Base-by-base conservation (phyloP, 768 basidiomycete species). In the Amanita thiersii region DNA sequence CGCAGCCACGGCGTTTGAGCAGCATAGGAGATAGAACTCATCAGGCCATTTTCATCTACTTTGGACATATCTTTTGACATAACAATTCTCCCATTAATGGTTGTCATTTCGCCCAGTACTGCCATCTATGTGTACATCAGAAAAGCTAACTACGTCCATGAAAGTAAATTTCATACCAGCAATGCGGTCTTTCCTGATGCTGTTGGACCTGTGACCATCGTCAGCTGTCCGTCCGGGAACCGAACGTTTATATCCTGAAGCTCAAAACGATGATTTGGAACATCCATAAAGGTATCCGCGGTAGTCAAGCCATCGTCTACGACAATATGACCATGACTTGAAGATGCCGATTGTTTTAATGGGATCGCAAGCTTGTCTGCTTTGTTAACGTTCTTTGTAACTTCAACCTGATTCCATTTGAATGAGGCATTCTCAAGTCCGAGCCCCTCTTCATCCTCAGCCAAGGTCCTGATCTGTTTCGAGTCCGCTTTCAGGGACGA, bases 171-270 rank as follows among this genome's bases (percentile, higher is more conserved):
- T 58, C 75, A 26, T 49, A 80, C 80, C 40, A 90, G 66, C 1
- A 89, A 58, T 0, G 87, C 86, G 0, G 82, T 86, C 64, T 92
- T 92, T 1, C 88, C 88, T 30, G 78, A 77, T 3, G 86, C 88
- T 4, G 86, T 89, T 0, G 86, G 84, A 1, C 83, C 84, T 15
- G 81, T 81, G 40, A 91, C 66, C 5, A 91, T 61, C 0, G 83
- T 77, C 12, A 92, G 60, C 56, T 77, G 56, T 7, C 81, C 78
- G 25, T 80, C 70, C 0, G 89, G 87, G 63, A 92, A 91, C 35
- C 64, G 54, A 23, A 92, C 63, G 21, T 67, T 65, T 25, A 90
- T 64, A 54, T 90, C 80, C 39, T 58, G 59, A 25, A 92, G 61
- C 56, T 83, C 79, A 52, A 89, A 91, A 9, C 65, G 62, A 30